Evolutionary conservation across 345 rosid genomes (phyloP), one percentile per base, ranked within the genome.

Genomic region (Balakata baccata): DNA sequence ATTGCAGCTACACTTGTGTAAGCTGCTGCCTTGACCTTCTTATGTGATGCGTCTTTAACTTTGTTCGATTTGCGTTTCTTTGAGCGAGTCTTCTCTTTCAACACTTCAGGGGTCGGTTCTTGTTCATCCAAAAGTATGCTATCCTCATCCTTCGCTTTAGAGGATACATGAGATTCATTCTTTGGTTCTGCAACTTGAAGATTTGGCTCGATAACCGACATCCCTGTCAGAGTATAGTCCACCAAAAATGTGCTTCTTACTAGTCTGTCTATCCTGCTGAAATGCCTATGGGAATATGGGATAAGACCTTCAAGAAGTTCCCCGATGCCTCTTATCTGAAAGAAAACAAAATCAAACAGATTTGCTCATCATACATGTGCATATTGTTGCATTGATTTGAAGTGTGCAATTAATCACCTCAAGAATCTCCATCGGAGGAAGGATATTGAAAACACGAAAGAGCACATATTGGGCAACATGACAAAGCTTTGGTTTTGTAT

Each of bases 221-320:
- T 92, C 81, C 91, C 92, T 3, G 81, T 76, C 71, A 95, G 86
- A 34, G 89, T 89, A 75, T 95, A 95, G 77, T 95, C 98, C 81
- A 95, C 78, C 86, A 92, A 79, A 81, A 84, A 90, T 43, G 97
- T 90, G 87, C 97, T 94, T 80, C 98, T 86, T 10, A 87, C 89
- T 38, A 89, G 90, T 75, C 98, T 87, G 78, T 95, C 99, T 58
- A 95, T 78, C 85, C 99, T 88, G 82, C 77, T 85, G 83, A 86
- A 92, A 83, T 95, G 98, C 82, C 98, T 88, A 79, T 88, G 93
- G 9, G 96, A 84, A 86, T 92, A 95, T 45, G 97, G 98, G 60
- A 89, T 88, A 13, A 91, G 85, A 64, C 94, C 98, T 83, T 95
- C 99, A 38, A 92, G 89, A 56, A 92, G 82, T 78, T 95, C 96